Evolutionary conservation across 345 rosid genomes (phyloP).

Genomic region (Lumnitzera racemosa): DNA sequence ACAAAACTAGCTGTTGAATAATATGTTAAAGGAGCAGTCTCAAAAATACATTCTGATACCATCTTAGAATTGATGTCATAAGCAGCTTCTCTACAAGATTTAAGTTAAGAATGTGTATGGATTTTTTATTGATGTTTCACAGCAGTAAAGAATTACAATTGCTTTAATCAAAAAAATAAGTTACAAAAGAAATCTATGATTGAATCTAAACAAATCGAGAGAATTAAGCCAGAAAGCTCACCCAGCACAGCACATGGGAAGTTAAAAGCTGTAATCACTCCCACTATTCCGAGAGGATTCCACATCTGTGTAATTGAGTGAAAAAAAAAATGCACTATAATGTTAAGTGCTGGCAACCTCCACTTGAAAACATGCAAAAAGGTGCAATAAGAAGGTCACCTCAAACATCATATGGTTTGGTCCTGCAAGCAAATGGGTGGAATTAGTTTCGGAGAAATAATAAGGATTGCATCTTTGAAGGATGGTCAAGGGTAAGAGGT

Average conservation of each 20-base stretch:
- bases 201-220: background rate
- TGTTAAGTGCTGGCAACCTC: constrained; percentile 2
- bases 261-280: constrained; percentile 95
- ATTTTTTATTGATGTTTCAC: too few relatives aligned
- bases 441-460: constrained; percentile 11
- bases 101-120: too few relatives aligned
- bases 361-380: constrained; percentile 3
- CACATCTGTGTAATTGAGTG: constrained; percentile 49
- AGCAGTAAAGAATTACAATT: too few relatives aligned
- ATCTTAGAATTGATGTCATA: too few relatives aligned
- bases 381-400: constrained; percentile 34
- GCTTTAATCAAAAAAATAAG: background rate
- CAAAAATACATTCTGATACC: too few relatives aligned
- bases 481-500: background rate
- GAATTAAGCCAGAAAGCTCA: constrained; percentile 28
- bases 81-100: too few relatives aligned
- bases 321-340: constrained; percentile 13
- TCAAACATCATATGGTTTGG: constrained; percentile 95
- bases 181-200: background rate
- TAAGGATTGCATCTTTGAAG: background rate
- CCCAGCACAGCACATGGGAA: constrained; percentile 98
- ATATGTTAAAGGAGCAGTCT: too few relatives aligned
- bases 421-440: constrained; percentile 45
- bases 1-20: too few relatives aligned
- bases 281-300: constrained; percentile 97